Evolutionary conservation across 2,329 filamentous ascomycete species (phyloP), one percentile per base, ranked within the genome.

Genomic region (Pestalotiopsis sp.): DNA sequence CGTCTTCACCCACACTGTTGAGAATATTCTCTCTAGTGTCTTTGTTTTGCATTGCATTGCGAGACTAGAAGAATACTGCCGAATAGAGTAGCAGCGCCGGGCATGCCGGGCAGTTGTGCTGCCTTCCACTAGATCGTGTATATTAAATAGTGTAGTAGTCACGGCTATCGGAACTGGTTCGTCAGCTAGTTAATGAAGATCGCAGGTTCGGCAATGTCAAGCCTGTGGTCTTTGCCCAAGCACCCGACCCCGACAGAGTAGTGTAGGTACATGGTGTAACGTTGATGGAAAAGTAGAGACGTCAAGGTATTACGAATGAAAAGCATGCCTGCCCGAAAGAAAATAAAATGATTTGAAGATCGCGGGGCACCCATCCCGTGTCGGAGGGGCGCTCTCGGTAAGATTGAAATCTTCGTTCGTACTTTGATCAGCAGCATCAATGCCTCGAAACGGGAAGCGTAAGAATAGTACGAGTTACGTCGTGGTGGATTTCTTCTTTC

Each of bases 331-430:
- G 20, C 45, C 45, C 45, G 20, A n/a, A 52, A 52, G 7, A 52
- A 52, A 52, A n/a, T 7, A n/a, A 9, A n/a, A 52, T 9, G 45
- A 52, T n/a, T 52, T 23, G 27, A 36, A 40, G 25, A 62, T 62
- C 59, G 31, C 36, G 59, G 59, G 59, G 59, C 59, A 62, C 31
- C 13, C 14, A 11, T 14, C 45, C 45, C 45, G 45, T 40, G 25
- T 40, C 59, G 59, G 59, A 62, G 59, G 27, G 45, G 45, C 14
- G 57, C 23, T 59, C 12, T 59, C 57, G 57, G 59, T 36, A 62
- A 17, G n/a, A 40, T 36, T 7, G 17, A 62, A 36, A 36, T 36
- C 31, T 36, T 36, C 31, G 31, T 31, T 36, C 13, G 23, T 59
- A 59, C 23, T 27, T 13, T 40, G 45, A 52, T 36, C 59, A 40